Evolutionary conservation across 2,329 filamentous ascomycete species (phyloP), one percentile per base, ranked within the genome.

Genomic region (Clonostachys rhizophaga): DNA sequence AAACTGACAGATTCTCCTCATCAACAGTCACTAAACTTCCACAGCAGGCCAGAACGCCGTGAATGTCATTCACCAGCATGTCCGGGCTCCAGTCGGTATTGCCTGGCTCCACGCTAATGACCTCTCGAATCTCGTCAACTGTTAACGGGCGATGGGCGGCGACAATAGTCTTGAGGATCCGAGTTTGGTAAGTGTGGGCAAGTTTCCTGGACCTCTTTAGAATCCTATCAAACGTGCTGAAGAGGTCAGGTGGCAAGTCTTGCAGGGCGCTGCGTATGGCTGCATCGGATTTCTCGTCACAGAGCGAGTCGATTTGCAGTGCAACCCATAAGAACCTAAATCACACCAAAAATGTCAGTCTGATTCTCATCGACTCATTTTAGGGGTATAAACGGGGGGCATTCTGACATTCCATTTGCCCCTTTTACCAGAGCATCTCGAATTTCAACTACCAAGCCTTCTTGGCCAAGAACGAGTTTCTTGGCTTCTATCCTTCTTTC

Each of bases 61-160:
- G 47, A 1, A 66, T 51, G 14, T 63, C 48, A 17, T 61, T 63
- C 3, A 54, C n/a, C 1, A 51, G 43, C 4, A 16, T 16, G 17
- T 37, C 34, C 1, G 51, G 52, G 13, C 59, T 47, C 62, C 60
- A 66, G 2, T 34, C 33, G 0, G 51, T 43, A 12, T 66, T 50
- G 2, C 67, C 65, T 6, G 61, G 58, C 3, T 49, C 47, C 0
- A 74, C 63, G 13, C 67, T 68, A 0, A 70, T 44, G 6, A 66
- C 66, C 55, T 72, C 68, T 16, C 59, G 56, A 42, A 74, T 52
- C 43, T 72, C 62, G 0, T 63, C 54, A 0, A 43, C 50, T 1
- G 58, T 62, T 8, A 72, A 47, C 0, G 64, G 60, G 8, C 61
- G 57, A 1, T 37, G 44, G 11, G 64, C 64, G 0, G 52, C 56